phyloP scores from a whole-genome alignment of 106 monocot species.

The Dioscorea zingiberensis region DNA sequence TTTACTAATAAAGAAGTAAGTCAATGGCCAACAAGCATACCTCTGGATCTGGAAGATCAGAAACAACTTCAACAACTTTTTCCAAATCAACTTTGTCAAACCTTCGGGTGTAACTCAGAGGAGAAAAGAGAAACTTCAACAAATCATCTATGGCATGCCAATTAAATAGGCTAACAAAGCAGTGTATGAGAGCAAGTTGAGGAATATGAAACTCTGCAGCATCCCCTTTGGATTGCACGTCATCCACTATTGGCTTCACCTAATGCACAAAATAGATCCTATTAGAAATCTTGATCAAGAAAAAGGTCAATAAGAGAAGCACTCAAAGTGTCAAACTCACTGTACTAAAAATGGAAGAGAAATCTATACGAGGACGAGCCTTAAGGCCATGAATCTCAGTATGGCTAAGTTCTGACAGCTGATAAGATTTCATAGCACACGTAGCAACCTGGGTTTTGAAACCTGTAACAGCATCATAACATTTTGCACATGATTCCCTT shows the following conservation, averaged over 20 bases:
- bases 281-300: no score
- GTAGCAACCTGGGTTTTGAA: slow-evolving; percentile 3
- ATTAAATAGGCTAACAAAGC: not conserved
- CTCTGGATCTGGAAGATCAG: slow-evolving; percentile 84
- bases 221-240: slow-evolving; percentile 79
- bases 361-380: slow-evolving; percentile 91
- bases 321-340: slow-evolving; percentile 28
- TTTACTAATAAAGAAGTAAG: not conserved
- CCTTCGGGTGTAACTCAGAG: slow-evolving; percentile 61
- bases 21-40: slow-evolving; percentile 19
- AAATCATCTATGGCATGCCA: not conserved
- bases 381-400: slow-evolving; percentile 65
- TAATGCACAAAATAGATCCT: slow-evolving; percentile 12
- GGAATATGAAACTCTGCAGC: slow-evolving; percentile 70
- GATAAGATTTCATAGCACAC: slow-evolving; percentile 82
- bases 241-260: slow-evolving; percentile 95
- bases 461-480: slow-evolving; percentile 13
- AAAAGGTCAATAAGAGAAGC: no score
- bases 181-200: slow-evolving; percentile 3
- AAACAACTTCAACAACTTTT: slow-evolving; percentile 55
- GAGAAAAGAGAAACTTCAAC: slow-evolving; percentile 10
- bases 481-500: no score
- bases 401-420: slow-evolving; percentile 57
- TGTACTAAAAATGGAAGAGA: slow-evolving; percentile 79
- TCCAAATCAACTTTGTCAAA: slow-evolving; percentile 85